These are phyloP conservation scores for Trametes sp. DNA, from an alignment of 1,284 basidiomycete genomes.

Conservation along the genomic window DNA sequence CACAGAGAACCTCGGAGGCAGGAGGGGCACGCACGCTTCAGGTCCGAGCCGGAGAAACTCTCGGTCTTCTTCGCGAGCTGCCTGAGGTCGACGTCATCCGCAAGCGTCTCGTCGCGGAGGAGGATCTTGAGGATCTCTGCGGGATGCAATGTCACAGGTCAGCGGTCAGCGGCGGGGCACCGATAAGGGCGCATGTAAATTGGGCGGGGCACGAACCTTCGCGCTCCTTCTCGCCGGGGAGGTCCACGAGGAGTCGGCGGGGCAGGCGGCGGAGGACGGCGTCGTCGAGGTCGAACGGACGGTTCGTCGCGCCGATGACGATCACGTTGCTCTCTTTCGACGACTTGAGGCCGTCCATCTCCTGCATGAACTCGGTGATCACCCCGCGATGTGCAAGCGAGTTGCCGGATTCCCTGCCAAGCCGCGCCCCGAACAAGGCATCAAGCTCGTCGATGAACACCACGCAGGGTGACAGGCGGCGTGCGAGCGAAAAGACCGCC, in stretches of 20 bases:
- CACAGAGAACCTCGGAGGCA: slow-evolving; percentile 25
- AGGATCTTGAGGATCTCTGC: slow-evolving; percentile 87
- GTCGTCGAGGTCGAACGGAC: slow-evolving; percentile 87
- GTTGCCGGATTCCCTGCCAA: slow-evolving; percentile 83
- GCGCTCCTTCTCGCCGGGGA: slow-evolving; percentile 84
- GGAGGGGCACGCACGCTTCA: slow-evolving; percentile 76
- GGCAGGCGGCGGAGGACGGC: slow-evolving; percentile 87
- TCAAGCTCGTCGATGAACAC: slow-evolving; percentile 98
- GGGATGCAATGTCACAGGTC: no score
- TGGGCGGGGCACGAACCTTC: slow-evolving; percentile 59
- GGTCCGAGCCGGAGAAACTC: slow-evolving; percentile 91
- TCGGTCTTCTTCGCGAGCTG: slow-evolving; percentile 79
- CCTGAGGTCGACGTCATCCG: slow-evolving; percentile 70
- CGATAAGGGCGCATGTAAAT: slow-evolving; percentile 4
- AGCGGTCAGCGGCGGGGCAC: slow-evolving; percentile 1
- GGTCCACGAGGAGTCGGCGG: slow-evolving; percentile 82
- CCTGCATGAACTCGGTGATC: slow-evolving; percentile 97
- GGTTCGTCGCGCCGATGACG: slow-evolving; percentile 95
- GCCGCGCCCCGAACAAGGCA: slow-evolving; percentile 90
- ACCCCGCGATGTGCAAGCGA: slow-evolving; percentile 85
- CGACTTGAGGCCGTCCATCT: slow-evolving; percentile 94
- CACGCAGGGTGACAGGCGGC: slow-evolving; percentile 89
- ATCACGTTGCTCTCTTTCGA: slow-evolving; percentile 86
- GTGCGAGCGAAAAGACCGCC: slow-evolving; percentile 90
- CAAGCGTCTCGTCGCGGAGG: slow-evolving; percentile 79